phyloP scores from a whole-genome alignment of 2,329 filamentous ascomycete species.

The Penicillium freii region DNA sequence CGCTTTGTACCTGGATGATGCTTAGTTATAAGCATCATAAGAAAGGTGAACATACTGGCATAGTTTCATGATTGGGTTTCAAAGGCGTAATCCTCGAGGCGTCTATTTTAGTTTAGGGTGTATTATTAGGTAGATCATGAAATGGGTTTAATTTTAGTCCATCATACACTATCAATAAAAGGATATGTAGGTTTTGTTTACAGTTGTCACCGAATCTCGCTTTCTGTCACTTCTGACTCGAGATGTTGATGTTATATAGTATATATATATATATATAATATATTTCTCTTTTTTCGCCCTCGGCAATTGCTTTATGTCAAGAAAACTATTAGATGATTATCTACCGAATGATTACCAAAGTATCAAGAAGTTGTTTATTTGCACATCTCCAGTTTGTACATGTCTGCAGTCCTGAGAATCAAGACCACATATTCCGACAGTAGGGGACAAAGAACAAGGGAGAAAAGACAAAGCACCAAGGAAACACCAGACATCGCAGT shows the following conservation, averaged over 20 bases:
- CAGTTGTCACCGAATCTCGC: neutral
- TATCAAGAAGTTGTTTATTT: constrained; percentile 16
- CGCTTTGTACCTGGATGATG: constrained; percentile 35
- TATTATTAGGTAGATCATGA: constrained; percentile 6
- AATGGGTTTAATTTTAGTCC: neutral
- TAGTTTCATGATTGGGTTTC: neutral
- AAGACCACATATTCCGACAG: constrained; percentile 3
- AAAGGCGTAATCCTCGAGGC: neutral
- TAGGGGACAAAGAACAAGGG: constrained; percentile 9
- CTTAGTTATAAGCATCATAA: constrained; percentile 6
- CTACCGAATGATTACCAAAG: neutral
- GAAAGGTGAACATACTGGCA: neutral
- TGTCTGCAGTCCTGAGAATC: neutral
- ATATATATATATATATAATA: no score
- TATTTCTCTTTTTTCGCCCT: neutral
- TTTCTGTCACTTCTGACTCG: neutral
- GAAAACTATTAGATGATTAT: neutral
- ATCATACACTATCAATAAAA: neutral
- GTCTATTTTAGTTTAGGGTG: constrained; percentile 3
- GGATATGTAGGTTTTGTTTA: neutral
- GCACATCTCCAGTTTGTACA: constrained; percentile 24
- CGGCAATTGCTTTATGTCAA: neutral
- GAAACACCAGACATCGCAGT: constrained; percentile 11
- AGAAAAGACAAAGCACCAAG: constrained; percentile 7
- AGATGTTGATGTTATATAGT: neutral